A percentile compares a stretch with the other conserved stretches of the same genome.
Evolutionary conservation across 2,329 filamentous ascomycete genomes (phyloP).

Genomic region (Penicillium digitatum): DNA sequence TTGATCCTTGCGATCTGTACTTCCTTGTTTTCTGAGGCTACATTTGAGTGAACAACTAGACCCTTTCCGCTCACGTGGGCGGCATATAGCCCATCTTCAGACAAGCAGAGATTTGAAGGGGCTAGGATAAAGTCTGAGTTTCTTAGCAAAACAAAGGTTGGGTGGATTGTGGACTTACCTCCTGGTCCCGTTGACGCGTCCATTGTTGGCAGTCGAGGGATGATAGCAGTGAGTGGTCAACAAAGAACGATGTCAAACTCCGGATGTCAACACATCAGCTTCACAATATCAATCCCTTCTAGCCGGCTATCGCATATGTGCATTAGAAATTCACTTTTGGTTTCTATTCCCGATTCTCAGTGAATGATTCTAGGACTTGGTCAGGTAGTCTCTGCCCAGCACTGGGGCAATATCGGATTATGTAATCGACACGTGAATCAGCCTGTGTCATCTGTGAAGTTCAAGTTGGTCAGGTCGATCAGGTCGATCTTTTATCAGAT

Average conservation of each 20-base stretch:
- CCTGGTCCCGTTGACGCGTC: constrained; percentile 25
- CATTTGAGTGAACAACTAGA: constrained; percentile 32
- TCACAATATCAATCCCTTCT: background rate
- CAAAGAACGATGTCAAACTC: background rate
- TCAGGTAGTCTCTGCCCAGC: background rate
- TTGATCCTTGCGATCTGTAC: constrained; percentile 32
- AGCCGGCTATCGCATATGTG: background rate
- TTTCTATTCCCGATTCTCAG: background rate
- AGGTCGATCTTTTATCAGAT: background rate
- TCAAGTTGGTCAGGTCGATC: too few species aligned
- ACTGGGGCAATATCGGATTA: background rate
- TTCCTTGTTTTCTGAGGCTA: constrained; percentile 29
- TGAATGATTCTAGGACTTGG: background rate
- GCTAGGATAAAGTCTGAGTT: constrained; percentile 6
- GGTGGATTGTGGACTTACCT: constrained; percentile 18
- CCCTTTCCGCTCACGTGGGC: constrained; percentile 32
- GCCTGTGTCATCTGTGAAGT: background rate
- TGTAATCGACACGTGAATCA: background rate
- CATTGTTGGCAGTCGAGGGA: constrained; percentile 21
- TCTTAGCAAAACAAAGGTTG: background rate
- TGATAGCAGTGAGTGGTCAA: background rate
- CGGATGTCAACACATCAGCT: background rate
- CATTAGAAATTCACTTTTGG: background rate
- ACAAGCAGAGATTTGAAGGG: constrained; percentile 23
- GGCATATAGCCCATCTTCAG: constrained; percentile 31